Conservation (phyloP, 2,329 filamentous ascomycete species). For the Fusarium secorum region DNA sequence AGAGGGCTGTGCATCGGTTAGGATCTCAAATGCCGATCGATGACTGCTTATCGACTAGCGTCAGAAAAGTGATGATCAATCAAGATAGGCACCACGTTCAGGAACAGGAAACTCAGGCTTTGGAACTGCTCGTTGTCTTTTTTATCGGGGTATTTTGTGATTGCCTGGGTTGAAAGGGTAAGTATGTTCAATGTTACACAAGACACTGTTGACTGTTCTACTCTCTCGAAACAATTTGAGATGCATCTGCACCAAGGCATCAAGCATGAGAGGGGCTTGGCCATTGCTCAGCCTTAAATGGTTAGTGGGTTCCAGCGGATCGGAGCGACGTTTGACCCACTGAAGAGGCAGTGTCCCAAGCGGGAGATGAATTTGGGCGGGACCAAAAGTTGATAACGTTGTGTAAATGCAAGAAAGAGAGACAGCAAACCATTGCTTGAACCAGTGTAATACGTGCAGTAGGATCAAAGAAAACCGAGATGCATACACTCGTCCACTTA, state of each 20-base stretch:
- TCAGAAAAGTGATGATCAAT: slow-evolving; percentile 22
- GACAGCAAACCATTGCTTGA: background rate
- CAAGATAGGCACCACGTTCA: slow-evolving; percentile 4
- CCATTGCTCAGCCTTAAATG: slow-evolving; percentile 17
- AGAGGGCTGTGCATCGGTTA: slow-evolving; percentile 13
- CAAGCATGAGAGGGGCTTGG: slow-evolving; percentile 11
- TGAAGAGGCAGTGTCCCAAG: slow-evolving; percentile 19
- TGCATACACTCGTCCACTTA: background rate
- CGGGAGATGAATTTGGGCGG: background rate
- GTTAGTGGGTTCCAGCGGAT: slow-evolving; percentile 18
- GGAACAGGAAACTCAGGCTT: background rate
- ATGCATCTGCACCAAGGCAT: background rate
- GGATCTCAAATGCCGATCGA: slow-evolving; percentile 13
- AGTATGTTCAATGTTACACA: background rate
- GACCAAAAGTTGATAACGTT: background rate
- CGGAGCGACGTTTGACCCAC: slow-evolving; percentile 25
- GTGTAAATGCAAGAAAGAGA: background rate
- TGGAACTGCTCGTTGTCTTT: background rate
- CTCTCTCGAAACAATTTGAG: background rate
- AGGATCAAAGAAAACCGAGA: background rate
- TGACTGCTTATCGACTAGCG: slow-evolving; percentile 22
- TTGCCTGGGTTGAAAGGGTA: background rate
- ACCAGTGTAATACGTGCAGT: background rate
- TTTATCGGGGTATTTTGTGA: background rate
- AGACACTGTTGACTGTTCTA: background rate